Evolutionary conservation across 2,329 filamentous ascomycete species (phyloP).

Genomic region (Beauveria asiatica): DNA sequence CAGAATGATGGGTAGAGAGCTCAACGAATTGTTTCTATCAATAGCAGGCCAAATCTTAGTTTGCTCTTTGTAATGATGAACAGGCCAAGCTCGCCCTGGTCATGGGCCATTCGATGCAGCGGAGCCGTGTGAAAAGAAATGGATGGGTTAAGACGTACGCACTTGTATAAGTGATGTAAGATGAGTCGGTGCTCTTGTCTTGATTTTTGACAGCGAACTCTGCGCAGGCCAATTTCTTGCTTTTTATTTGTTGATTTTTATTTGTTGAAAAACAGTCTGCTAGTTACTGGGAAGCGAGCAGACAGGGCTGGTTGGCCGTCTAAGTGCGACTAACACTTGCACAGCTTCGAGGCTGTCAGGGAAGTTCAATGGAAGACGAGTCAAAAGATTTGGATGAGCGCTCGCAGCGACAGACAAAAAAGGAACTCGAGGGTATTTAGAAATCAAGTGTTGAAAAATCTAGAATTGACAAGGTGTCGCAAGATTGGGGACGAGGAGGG

Average conservation of each 20-base stretch:
- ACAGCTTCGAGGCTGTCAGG: not conserved
- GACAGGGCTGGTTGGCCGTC: not conserved
- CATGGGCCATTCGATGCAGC: not conserved
- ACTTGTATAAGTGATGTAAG: not conserved
- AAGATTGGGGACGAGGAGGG: not conserved
- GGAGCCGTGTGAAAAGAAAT: not conserved
- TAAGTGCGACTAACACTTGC: not conserved
- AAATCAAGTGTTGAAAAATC: not conserved
- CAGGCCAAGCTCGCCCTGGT: not conserved
- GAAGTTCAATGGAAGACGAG: not conserved
- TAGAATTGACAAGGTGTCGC: not conserved
- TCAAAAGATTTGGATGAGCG: not conserved
- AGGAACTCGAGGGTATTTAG: not conserved
- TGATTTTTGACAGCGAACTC: not conserved
- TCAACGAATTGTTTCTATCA: not conserved
- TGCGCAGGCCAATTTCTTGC: not conserved
- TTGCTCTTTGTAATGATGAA: not conserved
- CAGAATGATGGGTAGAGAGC: slow-evolving; percentile 1
- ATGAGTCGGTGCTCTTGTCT: not conserved
- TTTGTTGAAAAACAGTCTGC: not conserved
- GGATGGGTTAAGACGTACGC: not conserved
- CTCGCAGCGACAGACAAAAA: not conserved
- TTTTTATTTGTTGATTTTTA: not conserved
- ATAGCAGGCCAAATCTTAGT: not conserved
- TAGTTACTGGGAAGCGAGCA: not conserved